Base-by-base conservation (phyloP, 1,139 yeast species). In the Yamadazyma triangularis region DNA sequence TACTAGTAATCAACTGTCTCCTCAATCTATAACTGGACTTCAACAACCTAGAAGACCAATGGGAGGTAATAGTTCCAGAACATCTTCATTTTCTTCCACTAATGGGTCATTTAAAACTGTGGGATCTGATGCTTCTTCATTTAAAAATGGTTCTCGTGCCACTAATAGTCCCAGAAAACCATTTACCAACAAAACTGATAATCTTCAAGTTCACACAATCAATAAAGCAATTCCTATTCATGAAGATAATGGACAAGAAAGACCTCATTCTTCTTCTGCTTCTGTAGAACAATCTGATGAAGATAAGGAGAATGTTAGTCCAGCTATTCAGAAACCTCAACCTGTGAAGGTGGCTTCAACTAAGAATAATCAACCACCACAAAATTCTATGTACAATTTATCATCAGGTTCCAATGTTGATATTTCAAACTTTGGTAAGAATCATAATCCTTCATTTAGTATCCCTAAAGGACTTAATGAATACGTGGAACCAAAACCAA, bases 401-500 rank as follows among this genome's bases (percentile, higher is more conserved):
- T 19, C 33, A n/a, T 45, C 59, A 27, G 70, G 70, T 2, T 66
- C 73, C 14, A 64, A 60, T 7, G 47, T 68, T 31, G 70, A 67
- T 45, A 53, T 68, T 27, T 41, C 57, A 13, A 63, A 64, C 36
- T 68, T 68, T 44, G 74, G 74, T n/a, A 56, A 57, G 33, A 49
- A 40, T 31, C 49, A 65, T 42, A 56, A 57, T 33, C 74, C 74
- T n/a, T 55, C 69, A 0, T 67, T 64, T 36, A 40, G 40, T 30
- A 34, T 44, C 24, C 48, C 41, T 24, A 35, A 35, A 23, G 43
- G 41, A 2, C 37, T 44, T 12, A 35, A 33, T 29, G 38, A 34
- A 30, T 25, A 34, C 30, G 18, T 28, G 25, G 35, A 26, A 30
- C 32, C 11, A 27, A 29, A 29, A 9, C 41, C 35, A 36, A 35